Percentiles rank a stretch among this genome's conserved stretches.
These are phyloP conservation scores for Aspergillus sparsus DNA, from an alignment of 495 filamentous ascomycete species.

Conservation along the genomic window DNA sequence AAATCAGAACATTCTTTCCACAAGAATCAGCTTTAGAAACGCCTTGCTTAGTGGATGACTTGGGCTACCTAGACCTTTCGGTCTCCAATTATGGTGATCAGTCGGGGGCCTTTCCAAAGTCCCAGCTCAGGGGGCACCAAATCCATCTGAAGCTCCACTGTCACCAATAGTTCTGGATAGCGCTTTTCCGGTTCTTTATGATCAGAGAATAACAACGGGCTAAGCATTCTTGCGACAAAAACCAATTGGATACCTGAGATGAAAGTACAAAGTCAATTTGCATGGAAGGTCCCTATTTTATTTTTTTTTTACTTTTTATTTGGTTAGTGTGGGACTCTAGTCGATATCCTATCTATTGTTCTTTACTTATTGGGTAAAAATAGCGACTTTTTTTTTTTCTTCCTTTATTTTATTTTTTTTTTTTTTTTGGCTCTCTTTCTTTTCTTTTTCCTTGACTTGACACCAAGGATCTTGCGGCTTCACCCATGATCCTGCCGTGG, in stretches of 20 bases:
- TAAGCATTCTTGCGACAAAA: slow-evolving; percentile 26
- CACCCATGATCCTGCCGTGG: neutral
- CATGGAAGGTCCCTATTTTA: neutral
- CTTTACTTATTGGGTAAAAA: neutral
- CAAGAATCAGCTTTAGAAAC: neutral
- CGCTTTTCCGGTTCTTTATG: slow-evolving; percentile 12
- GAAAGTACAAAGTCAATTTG: neutral
- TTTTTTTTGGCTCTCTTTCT: no score
- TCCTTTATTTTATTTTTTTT: no score
- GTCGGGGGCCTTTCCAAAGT: slow-evolving; percentile 13
- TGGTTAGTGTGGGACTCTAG: no score
- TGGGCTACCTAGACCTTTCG: neutral
- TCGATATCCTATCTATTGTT: neutral
- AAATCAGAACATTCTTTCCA: neutral
- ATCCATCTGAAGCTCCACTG: slow-evolving; percentile 21
- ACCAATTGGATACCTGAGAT: slow-evolving; percentile 1
- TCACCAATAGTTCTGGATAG: slow-evolving; percentile 25
- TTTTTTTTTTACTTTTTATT: neutral
- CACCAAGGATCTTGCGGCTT: neutral
- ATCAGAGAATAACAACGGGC: slow-evolving; percentile 10
- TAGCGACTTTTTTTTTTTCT: no score
- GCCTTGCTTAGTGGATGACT: neutral
- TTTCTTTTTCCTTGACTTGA: neutral
- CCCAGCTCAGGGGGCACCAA: slow-evolving; percentile 2
- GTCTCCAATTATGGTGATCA: slow-evolving; percentile 19